Percentiles rank a stretch among this genome's conserved stretches.
phyloP scores from a whole-genome alignment of 2,329 filamentous ascomycete species.

The Sclerotinia sclerotiorum region DNA sequence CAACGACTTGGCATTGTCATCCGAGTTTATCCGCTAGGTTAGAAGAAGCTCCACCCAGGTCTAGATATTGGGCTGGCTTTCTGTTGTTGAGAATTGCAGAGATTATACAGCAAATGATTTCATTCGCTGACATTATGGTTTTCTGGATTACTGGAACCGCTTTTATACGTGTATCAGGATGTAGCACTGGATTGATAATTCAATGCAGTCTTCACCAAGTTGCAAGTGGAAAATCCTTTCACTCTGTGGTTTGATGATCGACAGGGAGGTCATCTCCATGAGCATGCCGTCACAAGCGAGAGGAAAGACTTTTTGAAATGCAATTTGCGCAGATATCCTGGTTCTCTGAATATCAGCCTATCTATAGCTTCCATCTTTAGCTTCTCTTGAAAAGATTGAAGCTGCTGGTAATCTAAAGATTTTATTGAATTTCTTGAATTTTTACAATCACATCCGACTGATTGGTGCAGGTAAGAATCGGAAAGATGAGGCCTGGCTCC shows the following conservation, averaged over 20 bases:
- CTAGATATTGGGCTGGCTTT: too few relatives aligned
- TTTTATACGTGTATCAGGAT: neutral
- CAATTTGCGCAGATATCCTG: neutral
- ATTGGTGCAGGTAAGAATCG: too few relatives aligned
- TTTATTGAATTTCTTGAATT: too few relatives aligned
- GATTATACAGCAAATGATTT: neutral
- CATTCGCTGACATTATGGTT: neutral
- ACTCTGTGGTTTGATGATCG: neutral
- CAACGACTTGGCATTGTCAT: neutral
- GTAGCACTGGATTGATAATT: too few relatives aligned
- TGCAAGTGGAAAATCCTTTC: neutral
- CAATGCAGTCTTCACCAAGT: neutral
- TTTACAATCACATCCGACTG: too few relatives aligned
- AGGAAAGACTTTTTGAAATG: neutral
- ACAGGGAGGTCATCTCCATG: neutral
- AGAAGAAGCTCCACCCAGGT: neutral
- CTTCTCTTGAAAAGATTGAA: neutral
- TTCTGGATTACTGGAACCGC: neutral
- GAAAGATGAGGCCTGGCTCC: too few relatives aligned
- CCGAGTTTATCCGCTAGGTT: neutral
- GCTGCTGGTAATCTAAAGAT: neutral
- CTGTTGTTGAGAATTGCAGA: neutral
- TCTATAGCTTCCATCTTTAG: neutral
- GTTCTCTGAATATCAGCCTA: neutral
- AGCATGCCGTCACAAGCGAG: neutral